Evolutionary conservation across 2,329 filamentous ascomycete genomes (phyloP), one percentile per base, ranked within the genome.

Genomic region (Fusarium buxicola): DNA sequence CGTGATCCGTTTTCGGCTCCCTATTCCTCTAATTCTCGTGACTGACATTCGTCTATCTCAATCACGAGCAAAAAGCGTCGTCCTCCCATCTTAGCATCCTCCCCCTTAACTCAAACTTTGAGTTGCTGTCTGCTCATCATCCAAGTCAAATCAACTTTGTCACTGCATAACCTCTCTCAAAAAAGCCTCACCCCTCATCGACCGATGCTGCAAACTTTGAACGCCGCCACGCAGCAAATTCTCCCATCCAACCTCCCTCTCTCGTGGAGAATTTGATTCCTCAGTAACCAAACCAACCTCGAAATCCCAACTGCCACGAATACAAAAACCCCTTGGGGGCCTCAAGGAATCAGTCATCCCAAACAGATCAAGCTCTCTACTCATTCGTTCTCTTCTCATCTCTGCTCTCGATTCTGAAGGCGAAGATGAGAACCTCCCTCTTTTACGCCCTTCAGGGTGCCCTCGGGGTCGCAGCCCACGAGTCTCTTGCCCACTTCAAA

Each of bases 381-480:
- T 57, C 65, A 60, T 63, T 66, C 65, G 49, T 58, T 63, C 63
- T 34, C 51, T 32, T 51, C 52, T 59, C 59, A 52, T 18, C 54
- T 59, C 39, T 54, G 36, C 38, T 56, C 38, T 60, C 56, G 39
- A 34, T 38, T 56, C 44, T 48, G 44, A 55, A 31, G 49, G 41
- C 51, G 47, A 63, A 55, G 53, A 70, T 70, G 68, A 69, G 47
- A 62, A 60, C 55, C 34, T 55, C 68, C 49, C 55, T 70, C 59
- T 61, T 70, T 61, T 68, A 45, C 41, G 66, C 62, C 58, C 59
- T 71, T 32, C 61, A 69, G 35, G 68, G 68, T 10, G 68, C 68
- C 12, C 50, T 70, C 34, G 68, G 68, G 44, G 62, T 41, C 31
- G 40, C 59, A 12, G 68, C 68, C 56, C 59, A 66, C 47, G 66